These are phyloP conservation scores for Geosmithia morbida DNA, from an alignment of 2,329 filamentous ascomycete species.

Conservation along the genomic window DNA sequence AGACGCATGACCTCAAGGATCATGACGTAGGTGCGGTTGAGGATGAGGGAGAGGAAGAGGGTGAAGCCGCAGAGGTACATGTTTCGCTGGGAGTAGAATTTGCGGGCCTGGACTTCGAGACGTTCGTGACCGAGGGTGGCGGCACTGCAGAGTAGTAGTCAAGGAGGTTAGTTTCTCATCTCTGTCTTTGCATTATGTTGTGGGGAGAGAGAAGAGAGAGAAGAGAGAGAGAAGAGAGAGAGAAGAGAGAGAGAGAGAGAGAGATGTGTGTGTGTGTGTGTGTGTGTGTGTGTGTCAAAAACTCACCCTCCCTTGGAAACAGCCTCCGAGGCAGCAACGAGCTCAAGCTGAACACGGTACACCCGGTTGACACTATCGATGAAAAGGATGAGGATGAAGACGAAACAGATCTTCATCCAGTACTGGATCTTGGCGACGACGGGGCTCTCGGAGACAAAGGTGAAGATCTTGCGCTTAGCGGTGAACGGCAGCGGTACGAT, in stretches of 20 bases:
- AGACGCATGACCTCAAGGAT: slow-evolving; percentile 83
- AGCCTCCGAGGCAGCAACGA: slow-evolving; percentile 55
- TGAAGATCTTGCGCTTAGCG: slow-evolving; percentile 73
- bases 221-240: neutral
- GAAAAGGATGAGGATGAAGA: slow-evolving; percentile 97
- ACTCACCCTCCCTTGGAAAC: slow-evolving; percentile 29
- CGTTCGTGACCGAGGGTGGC: slow-evolving; percentile 81
- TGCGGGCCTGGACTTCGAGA: slow-evolving; percentile 96
- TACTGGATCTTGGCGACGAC: slow-evolving; percentile 87
- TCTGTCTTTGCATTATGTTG: neutral
- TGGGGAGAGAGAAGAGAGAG: neutral
- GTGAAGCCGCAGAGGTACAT: slow-evolving; percentile 99
- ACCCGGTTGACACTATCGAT: slow-evolving; percentile 92
- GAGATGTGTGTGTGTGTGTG: neutral
- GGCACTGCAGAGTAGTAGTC: slow-evolving; percentile 27
- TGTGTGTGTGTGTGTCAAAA: neutral
- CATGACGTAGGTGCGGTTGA: slow-evolving; percentile 98
- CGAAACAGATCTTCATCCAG: slow-evolving; percentile 96
- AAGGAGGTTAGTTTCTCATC: too few relatives aligned
- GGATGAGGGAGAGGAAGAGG: slow-evolving; percentile 93
- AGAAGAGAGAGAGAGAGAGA: neutral
- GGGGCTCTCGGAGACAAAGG: slow-evolving; percentile 83
- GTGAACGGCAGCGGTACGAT: slow-evolving; percentile 82
- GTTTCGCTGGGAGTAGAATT: slow-evolving; percentile 99
- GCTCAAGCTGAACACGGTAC: slow-evolving; percentile 88